Evolutionary conservation across 2,329 filamentous ascomycete genomes (phyloP).

Genomic region (Trichothecium sympodiale): DNA sequence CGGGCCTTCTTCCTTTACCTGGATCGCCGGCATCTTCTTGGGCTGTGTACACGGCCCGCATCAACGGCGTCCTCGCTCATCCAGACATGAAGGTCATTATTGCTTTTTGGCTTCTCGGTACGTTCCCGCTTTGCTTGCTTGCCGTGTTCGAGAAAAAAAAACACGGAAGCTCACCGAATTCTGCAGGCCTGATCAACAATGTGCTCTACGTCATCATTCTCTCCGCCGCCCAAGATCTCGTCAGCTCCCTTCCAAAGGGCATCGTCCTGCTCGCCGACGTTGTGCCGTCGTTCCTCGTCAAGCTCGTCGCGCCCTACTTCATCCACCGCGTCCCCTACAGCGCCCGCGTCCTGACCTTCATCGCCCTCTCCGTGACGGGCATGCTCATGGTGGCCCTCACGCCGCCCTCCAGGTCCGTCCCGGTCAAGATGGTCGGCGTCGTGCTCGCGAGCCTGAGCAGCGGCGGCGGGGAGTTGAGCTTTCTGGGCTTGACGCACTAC

Average conservation of each 20-base stretch:
- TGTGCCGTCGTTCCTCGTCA: constrained; percentile 77
- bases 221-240: constrained; percentile 87
- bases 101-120: constrained; percentile 94
- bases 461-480: constrained; percentile 82
- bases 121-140: background rate
- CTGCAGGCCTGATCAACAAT: constrained; percentile 66
- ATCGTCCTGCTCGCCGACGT: constrained; percentile 90
- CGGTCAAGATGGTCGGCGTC: constrained; percentile 70
- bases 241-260: constrained; percentile 84
- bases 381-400: constrained; percentile 86
- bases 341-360: constrained; percentile 63
- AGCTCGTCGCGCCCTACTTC: constrained; percentile 84
- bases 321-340: constrained; percentile 80
- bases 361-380: constrained; percentile 62
- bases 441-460: constrained; percentile 75
- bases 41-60: constrained; percentile 58
- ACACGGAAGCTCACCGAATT: background rate
- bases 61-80: constrained; percentile 52
- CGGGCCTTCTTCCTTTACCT: constrained; percentile 43
- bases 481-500: constrained; percentile 83
- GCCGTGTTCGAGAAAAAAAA: background rate
- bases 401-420: constrained; percentile 53
- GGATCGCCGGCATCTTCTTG: constrained; percentile 55
- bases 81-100: constrained; percentile 60
- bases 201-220: constrained; percentile 96